Percentiles rank a stretch among this genome's conserved stretches.
Conservation (phyloP, 805 yeast genomes). For the Ogataea parapolymorpha region DNA sequence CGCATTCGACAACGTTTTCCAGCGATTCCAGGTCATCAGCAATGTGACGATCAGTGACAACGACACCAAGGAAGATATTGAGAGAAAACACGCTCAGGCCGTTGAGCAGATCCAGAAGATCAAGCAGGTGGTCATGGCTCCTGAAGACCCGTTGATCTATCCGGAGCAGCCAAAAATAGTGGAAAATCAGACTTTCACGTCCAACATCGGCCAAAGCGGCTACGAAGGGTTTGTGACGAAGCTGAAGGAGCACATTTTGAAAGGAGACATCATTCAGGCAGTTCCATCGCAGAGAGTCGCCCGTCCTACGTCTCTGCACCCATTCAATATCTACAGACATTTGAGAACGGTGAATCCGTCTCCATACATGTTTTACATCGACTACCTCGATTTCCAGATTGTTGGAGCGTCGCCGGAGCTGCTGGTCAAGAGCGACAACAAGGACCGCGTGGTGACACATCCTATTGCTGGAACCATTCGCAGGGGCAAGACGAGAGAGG, state of each 20-base stretch:
- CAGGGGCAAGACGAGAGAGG: constrained; percentile 88
- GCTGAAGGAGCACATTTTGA: constrained; percentile 75
- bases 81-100: constrained; percentile 51
- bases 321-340: constrained; percentile 94
- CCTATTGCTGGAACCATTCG: constrained; percentile 97
- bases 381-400: constrained; percentile 85
- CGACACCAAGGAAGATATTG: constrained; percentile 33
- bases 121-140: constrained; percentile 46
- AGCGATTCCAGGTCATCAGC: constrained; percentile 85
- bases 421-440: constrained; percentile 72
- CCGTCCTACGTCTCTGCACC: constrained; percentile 91
- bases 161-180: constrained; percentile 77
- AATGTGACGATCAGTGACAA: constrained; percentile 53
- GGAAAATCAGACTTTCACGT: constrained; percentile 64
- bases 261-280: constrained; percentile 95
- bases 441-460: constrained; percentile 80
- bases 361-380: constrained; percentile 93
- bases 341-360: constrained; percentile 95
- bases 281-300: constrained; percentile 98
- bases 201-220: constrained; percentile 92
- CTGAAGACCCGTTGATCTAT: constrained; percentile 43
- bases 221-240: constrained; percentile 77
- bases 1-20: constrained; percentile 92
- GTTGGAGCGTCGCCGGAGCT: constrained; percentile 98
- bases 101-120: constrained; percentile 54